Conservation (phyloP, 2,329 filamentous ascomycete species). For the Metarhizium brunneum region DNA sequence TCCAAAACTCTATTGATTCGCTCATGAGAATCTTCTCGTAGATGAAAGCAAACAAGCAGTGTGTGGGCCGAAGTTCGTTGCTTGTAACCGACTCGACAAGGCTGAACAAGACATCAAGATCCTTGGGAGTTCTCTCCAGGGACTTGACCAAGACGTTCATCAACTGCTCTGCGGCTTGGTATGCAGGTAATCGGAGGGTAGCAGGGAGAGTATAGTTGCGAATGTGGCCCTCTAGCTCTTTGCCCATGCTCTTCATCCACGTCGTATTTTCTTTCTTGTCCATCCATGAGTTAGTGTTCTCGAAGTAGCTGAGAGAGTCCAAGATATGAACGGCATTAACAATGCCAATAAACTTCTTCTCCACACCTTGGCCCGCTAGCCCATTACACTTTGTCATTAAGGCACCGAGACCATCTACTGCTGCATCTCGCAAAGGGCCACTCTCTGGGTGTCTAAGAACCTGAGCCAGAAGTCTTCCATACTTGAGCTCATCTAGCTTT, state of each 20-base stretch:
- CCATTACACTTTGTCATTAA: constrained; percentile 62
- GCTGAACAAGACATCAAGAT: constrained; percentile 76
- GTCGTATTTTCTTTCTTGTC: constrained; percentile 51
- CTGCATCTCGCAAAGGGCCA: constrained; percentile 61
- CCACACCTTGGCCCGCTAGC: constrained; percentile 53
- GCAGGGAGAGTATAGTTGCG: constrained; percentile 60
- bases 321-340: constrained; percentile 85
- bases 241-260: constrained; percentile 59
- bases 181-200: constrained; percentile 69
- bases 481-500: constrained; percentile 74
- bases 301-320: constrained; percentile 63
- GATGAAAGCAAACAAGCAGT: constrained; percentile 71
- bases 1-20: constrained; percentile 79
- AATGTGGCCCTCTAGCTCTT: constrained; percentile 68
- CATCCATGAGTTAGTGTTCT: constrained; percentile 61
- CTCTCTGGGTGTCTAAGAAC: constrained; percentile 70
- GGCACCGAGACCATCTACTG: constrained; percentile 62
- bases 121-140: constrained; percentile 62
- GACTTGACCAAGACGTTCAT: constrained; percentile 79
- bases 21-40: constrained; percentile 78
- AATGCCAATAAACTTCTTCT: constrained; percentile 58
- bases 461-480: constrained; percentile 86
- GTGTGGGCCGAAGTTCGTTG: constrained; percentile 70
- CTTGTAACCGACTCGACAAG: constrained; percentile 76
- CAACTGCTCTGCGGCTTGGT: constrained; percentile 82